Base-by-base conservation (phyloP, 179 eudicot species). In the Silene coronaria region DNA sequence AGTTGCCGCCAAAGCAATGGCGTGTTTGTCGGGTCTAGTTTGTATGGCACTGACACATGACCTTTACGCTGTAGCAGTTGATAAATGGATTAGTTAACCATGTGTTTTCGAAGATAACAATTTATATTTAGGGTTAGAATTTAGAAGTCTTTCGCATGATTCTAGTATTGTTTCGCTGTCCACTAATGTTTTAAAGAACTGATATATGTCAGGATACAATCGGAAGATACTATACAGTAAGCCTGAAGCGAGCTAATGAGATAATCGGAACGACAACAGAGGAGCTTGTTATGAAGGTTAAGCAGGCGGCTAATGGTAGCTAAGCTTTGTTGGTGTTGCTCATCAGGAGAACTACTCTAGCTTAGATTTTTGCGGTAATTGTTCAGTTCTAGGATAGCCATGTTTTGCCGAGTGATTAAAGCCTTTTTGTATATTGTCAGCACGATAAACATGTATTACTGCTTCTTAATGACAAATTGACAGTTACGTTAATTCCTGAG, bases 221-320 rank as follows among this genome's bases (percentile, higher is more conserved):
- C 16, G 84, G 84, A 57, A 82, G 84, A 60, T 75, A 75, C 63
- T 82, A 57, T 66, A 42, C 74, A 17, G 82, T 71, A 0, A 80
- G 90, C 55, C 84, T 91, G n/a, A 88, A 87, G 87, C 91, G 93
- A 70, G 97, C 92, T 2, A 91, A 90, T 67, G 97, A 91, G 84
- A 88, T 90, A 23, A 91, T 91, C 59, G 97, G 97, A 32, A 84
- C 86, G 71, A 90, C 97, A 3, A 91, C 97, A 0, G 97, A 91
- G 81, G 97, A 91, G 77, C 82, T 90, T 21, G 95, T 91, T 61
- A 78, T 88, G 28, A 90, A 84, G 81, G 92, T 90, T 53, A 88
- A 67, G 71, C 84, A 70, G 51, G 51, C 59, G 63, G 34, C 67
- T 34, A 12, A 17, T 72, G 19, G 42, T 21, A 19, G 28, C 34